Percentiles rank a stretch among this genome's conserved stretches.
Conservation (phyloP, 805 yeast genomes). For the Yamadazyma sp. region DNA sequence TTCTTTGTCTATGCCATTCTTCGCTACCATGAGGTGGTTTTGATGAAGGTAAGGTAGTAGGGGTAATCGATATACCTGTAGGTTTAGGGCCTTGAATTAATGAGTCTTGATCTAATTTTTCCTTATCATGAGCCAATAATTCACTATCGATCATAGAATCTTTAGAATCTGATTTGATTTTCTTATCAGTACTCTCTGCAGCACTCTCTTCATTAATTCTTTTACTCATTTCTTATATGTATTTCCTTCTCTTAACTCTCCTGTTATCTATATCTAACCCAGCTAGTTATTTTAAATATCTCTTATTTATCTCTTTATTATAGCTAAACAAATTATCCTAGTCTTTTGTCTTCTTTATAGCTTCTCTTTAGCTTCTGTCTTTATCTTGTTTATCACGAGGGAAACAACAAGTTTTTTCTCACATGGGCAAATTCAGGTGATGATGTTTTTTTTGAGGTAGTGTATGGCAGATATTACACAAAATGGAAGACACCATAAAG, state of each 20-base stretch:
- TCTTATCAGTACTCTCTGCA: conserved; percentile 14
- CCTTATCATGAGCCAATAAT: conserved; percentile 31
- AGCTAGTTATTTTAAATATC: too few relatives aligned
- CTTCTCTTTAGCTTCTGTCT: too few relatives aligned
- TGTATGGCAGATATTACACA: too few relatives aligned
- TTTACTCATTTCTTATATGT: conserved; percentile 24
- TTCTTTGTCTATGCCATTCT: conserved; percentile 80
- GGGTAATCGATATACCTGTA: conserved; percentile 29
- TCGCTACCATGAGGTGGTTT: conserved; percentile 74
- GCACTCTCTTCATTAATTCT: conserved; percentile 18
- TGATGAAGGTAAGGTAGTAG: conserved; percentile 29
- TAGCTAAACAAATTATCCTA: too few relatives aligned
- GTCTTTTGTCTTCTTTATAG: too few relatives aligned
- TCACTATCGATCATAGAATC: conserved; percentile 39
- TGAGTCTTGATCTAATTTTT: conserved; percentile 13
- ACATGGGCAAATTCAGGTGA: conserved; percentile 15
- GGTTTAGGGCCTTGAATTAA: too few relatives aligned
- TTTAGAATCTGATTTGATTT: conserved; percentile 15
- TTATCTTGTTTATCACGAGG: conserved; percentile 11
- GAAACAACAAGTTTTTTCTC: conserved; percentile 4
- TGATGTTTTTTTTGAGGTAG: too few relatives aligned
- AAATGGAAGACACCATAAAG: too few relatives aligned
- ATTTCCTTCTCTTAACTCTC: too few relatives aligned
- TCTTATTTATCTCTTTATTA: too few relatives aligned
- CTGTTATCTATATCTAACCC: too few relatives aligned